Conservation (phyloP, 352 stramenopile species). For the Globisporangium ultimum region DNA sequence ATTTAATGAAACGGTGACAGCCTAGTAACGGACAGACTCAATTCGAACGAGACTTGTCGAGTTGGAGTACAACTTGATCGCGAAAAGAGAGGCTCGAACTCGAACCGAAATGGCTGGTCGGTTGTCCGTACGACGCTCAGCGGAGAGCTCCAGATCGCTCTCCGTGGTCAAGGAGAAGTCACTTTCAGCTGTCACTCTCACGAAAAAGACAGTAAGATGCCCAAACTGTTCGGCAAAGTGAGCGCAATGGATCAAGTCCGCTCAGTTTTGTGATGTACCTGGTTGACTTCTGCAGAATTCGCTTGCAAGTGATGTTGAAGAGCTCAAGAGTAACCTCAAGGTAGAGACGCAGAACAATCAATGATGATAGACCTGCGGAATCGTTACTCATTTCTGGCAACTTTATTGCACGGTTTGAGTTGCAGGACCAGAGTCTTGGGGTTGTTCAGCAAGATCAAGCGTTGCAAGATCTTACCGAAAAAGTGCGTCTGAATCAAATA, state of each 20-base stretch:
- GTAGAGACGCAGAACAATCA: conserved; percentile 9
- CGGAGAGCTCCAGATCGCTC: conserved; percentile 43
- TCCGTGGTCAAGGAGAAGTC: conserved; percentile 47
- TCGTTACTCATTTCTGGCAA: neutral
- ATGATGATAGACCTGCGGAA: too few species aligned
- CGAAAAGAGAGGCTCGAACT: conserved; percentile 2
- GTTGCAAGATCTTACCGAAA: conserved; percentile 34
- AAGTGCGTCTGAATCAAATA: conserved; percentile 7
- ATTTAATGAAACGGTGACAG: too few species aligned
- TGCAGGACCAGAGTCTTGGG: conserved; percentile 41
- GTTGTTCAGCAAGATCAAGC: conserved; percentile 47
- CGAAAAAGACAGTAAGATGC: conserved; percentile 47
- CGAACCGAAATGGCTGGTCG: conserved; percentile 3
- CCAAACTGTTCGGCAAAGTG: too few species aligned
- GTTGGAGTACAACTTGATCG: too few species aligned
- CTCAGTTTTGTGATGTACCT: neutral
- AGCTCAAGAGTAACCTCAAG: conserved; percentile 53
- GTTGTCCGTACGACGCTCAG: conserved; percentile 26
- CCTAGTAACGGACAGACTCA: too few species aligned
- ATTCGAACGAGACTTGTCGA: too few species aligned
- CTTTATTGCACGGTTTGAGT: neutral
- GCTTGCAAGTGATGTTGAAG: conserved; percentile 47
- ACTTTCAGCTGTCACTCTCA: conserved; percentile 48
- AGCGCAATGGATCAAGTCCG: neutral
- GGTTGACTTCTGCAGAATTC: conserved; percentile 25